phyloP scores from a whole-genome alignment of 2,329 filamentous ascomycete genomes.

The Aureobasidium sp. region DNA sequence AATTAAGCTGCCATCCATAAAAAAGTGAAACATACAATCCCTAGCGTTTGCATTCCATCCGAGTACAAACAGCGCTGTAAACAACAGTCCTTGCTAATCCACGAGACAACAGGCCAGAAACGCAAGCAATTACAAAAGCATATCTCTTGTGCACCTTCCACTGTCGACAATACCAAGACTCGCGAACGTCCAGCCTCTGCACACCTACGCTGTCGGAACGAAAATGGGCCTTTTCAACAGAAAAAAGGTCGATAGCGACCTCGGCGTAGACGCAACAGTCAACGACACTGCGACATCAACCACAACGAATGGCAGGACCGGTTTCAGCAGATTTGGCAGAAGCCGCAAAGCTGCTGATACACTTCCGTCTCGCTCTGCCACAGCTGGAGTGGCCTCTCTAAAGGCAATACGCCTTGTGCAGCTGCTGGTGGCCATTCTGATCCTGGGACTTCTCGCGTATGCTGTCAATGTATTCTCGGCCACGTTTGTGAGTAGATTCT shows the following conservation, averaged over 20 bases:
- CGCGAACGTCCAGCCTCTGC: not conserved
- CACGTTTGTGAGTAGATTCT: not conserved
- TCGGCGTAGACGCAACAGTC: not conserved
- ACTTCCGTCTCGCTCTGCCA: not conserved
- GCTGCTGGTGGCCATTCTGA: not conserved
- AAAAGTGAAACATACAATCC: not conserved
- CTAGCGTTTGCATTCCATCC: not conserved
- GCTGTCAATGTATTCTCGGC: not conserved
- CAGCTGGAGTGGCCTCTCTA: not conserved
- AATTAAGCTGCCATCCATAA: not conserved
- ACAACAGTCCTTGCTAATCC: not conserved
- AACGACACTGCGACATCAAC: not conserved
- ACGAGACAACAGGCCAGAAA: not conserved
- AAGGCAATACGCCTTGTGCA: not conserved
- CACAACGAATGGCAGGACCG: not conserved
- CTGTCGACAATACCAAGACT: not conserved
- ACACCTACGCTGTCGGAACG: not conserved
- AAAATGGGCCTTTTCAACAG: not conserved
- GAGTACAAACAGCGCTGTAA: not conserved
- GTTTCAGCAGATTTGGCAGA: not conserved
- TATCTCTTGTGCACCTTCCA: not conserved
- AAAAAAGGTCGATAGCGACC: not conserved
- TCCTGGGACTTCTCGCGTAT: constrained; percentile 1
- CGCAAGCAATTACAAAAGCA: not conserved
- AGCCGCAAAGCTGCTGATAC: not conserved